Conservation (phyloP, 345 rosid genomes). For the Citrus medica region DNA sequence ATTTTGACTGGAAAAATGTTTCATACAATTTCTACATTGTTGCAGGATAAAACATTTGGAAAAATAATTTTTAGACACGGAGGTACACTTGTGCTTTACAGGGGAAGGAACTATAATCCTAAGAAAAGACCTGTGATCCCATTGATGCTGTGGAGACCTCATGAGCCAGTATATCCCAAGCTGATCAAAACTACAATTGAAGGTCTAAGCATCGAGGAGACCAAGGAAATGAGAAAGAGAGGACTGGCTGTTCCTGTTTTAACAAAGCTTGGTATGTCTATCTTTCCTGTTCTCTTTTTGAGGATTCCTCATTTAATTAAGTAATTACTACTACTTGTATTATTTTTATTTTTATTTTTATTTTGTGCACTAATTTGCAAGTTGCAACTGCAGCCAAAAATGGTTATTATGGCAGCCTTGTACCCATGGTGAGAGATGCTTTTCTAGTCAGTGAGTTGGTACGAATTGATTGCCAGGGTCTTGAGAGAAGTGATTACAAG, state of each 20-base stretch:
- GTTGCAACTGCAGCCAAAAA: constrained; percentile 67
- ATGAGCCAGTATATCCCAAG: constrained; percentile 84
- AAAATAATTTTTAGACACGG: constrained; percentile 74
- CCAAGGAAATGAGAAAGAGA: constrained; percentile 81
- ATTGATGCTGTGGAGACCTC: constrained; percentile 93
- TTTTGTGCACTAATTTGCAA: constrained; percentile 9
- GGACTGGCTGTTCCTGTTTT: constrained; percentile 73
- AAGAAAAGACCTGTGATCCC: constrained; percentile 81
- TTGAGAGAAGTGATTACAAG: constrained; percentile 82
- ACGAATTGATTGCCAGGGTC: constrained; percentile 78
- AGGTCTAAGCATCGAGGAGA: constrained; percentile 76
- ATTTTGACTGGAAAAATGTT: neutral
- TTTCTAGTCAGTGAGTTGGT: constrained; percentile 66
- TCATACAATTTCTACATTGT: neutral
- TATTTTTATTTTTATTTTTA: neutral
- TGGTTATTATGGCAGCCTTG: constrained; percentile 87
- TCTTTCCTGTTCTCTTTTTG: constrained; percentile 1
- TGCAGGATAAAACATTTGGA: constrained; percentile 69
- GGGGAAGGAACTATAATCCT: constrained; percentile 80
- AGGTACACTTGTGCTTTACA: constrained; percentile 65
- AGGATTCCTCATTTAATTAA: too few relatives aligned
- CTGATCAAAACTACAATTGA: constrained; percentile 81
- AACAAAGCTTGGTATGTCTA: constrained; percentile 63
- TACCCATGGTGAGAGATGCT: constrained; percentile 93
- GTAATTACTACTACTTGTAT: too few relatives aligned